phyloP scores from a whole-genome alignment of 2,329 filamentous ascomycete species.

The Elsinoe batatas region DNA sequence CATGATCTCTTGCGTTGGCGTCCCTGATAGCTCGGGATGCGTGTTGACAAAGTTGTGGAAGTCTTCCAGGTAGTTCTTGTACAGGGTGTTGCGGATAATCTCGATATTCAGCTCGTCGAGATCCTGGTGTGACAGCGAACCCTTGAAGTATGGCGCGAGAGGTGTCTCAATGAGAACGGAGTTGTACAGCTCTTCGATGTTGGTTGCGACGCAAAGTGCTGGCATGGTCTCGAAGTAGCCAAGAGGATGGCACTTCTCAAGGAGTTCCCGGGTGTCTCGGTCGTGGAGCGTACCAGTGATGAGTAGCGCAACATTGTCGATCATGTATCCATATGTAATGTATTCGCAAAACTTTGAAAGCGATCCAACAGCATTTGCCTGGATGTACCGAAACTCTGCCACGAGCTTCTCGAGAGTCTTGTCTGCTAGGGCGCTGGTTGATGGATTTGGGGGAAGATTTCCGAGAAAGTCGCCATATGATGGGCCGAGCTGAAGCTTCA shows the following conservation, averaged over 20 bases:
- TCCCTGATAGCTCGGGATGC: constrained; percentile 73
- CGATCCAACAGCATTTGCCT: constrained; percentile 84
- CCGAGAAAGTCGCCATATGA: constrained; percentile 96
- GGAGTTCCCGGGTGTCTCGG: constrained; percentile 85
- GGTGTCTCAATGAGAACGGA: constrained; percentile 95
- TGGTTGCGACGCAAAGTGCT: constrained; percentile 92
- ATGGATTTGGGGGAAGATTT: constrained; percentile 88
- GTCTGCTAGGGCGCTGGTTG: constrained; percentile 84
- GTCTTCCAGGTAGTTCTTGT: constrained; percentile 99
- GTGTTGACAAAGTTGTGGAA: constrained; percentile 93
- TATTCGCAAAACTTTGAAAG: constrained; percentile 96
- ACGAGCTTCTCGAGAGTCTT: constrained; percentile 98
- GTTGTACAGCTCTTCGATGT: constrained; percentile 98
- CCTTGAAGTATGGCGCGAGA: constrained; percentile 93
- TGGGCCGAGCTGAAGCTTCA: constrained; percentile 93
- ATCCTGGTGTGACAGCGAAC: constrained; percentile 88
- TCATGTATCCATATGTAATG: constrained; percentile 99
- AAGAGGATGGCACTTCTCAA: constrained; percentile 91
- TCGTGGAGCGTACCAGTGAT: constrained; percentile 98
- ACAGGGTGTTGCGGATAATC: constrained; percentile 95
- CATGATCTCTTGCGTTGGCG: constrained; percentile 91
- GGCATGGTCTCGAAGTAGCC: constrained; percentile 99
- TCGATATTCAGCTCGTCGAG: constrained; percentile 98
- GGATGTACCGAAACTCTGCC: constrained; percentile 90
- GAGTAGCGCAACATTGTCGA: constrained; percentile 94